Base-by-base conservation (phyloP, 257 asterid genomes). In the Thymus quinquecostatus region DNA sequence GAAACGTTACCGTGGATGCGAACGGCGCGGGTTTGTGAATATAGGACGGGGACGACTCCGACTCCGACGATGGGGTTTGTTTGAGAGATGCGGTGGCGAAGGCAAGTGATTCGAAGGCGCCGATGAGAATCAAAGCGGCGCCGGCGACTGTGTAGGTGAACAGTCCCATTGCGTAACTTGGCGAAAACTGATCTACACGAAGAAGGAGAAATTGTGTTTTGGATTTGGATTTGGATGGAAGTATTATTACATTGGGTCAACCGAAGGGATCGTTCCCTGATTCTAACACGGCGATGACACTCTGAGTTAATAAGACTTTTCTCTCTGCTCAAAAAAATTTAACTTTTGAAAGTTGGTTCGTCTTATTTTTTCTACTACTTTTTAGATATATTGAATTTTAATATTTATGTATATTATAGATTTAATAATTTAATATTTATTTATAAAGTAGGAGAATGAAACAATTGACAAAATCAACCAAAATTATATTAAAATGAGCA, bases 111-210 rank as follows among this genome's bases (percentile, higher is more conserved):
- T 92, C 97, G 87, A 90, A 87, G 60, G 84, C 88, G 68, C 98
- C 98, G 84, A 92, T 80, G 1, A 85, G 73, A 48, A 90, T 76
- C 29, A 90, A 71, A 27, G 88, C 86, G 45, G 87, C 90, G 69
- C 96, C 98, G 82, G 91, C 90, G 1, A 90, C 60, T 1, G 94
- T 77, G 82, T 88, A 90, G 70, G 87, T 41, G 85, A 90, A 87
- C 48, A 93, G 77, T 49, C 96, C 96, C 98, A 93, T 90, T 7
- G 65, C 66, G 64, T 44, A 68, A 50, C 63, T 63, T 65, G 57
- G 53, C 2, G 8, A 32, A 28, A 32, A 43, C 28, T 27, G 60
- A 54, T 49, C 69, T 27, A 4, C 3, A 30, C 14, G 44, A 51
- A 56, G 75, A 66, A 32, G 68, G 34, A 53, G 1, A 29, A 29